Evolutionary conservation across 306 rosid species (phyloP).

Genomic region (Quercus wislizeni): DNA sequence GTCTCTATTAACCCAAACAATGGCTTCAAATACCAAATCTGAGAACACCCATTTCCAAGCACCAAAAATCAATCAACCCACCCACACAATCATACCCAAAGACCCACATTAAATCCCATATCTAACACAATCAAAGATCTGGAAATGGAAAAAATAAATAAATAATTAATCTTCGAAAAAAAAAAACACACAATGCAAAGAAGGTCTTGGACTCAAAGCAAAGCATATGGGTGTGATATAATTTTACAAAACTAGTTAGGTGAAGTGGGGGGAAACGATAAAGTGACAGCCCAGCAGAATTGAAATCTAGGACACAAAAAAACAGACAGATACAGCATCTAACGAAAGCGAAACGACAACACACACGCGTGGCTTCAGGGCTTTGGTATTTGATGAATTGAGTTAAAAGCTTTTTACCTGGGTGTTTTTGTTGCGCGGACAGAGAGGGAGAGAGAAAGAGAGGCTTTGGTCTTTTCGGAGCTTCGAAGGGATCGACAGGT

Average conservation of each 20-base stretch:
- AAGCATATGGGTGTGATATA: conserved; percentile 35
- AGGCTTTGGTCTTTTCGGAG: conserved; percentile 23
- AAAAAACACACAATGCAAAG: conserved; percentile 34
- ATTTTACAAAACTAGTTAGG: conserved; percentile 37
- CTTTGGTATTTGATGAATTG: conserved; percentile 17
- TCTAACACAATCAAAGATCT: conserved; percentile 15
- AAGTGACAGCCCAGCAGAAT: conserved; percentile 59
- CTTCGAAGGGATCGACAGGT: conserved; percentile 33
- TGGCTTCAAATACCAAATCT: conserved; percentile 31
- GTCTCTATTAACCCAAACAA: conserved; percentile 14
- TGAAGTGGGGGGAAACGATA: conserved; percentile 35
- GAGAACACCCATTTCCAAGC: conserved; percentile 30
- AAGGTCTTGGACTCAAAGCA: conserved; percentile 65
- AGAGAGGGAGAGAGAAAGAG: background rate
- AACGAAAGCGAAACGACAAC: conserved; percentile 55
- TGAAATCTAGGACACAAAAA: conserved; percentile 19
- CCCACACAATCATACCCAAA: conserved; percentile 13
- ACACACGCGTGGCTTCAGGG: conserved; percentile 21
- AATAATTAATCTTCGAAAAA: background rate
- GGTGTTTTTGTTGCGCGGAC: background rate
- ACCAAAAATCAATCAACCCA: conserved; percentile 14
- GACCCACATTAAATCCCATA: conserved; percentile 16
- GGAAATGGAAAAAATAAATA: too few relatives aligned
- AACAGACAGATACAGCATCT: conserved; percentile 8
- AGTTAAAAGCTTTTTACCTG: background rate